These are phyloP conservation scores for Camelina laxa DNA, from an alignment of 345 rosid species.

Conservation along the genomic window DNA sequence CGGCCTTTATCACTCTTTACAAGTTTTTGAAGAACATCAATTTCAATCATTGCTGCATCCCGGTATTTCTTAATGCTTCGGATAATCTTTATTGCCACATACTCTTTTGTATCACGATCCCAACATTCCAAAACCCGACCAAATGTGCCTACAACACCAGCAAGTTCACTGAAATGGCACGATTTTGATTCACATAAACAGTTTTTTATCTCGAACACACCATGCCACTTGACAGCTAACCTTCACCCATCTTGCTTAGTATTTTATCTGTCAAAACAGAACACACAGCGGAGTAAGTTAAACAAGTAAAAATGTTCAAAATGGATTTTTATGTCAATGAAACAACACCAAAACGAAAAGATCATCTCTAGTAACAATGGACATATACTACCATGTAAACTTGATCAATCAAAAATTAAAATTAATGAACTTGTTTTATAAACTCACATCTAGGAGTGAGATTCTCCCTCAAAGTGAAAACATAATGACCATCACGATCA, in stretches of 20 bases:
- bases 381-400: not conserved
- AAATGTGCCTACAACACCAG: slow-evolving; percentile 86
- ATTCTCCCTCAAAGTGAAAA: slow-evolving; percentile 68
- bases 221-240: slow-evolving; percentile 72
- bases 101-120: slow-evolving; percentile 68
- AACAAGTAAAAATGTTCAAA: not conserved
- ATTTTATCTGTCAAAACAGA: slow-evolving; percentile 60
- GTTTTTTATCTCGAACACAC: slow-evolving; percentile 54
- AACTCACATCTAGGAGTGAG: slow-evolving; percentile 78
- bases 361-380: not conserved
- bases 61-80: slow-evolving; percentile 70
- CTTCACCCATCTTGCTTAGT: slow-evolving; percentile 86
- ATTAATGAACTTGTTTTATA: not conserved
- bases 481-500: slow-evolving; percentile 78
- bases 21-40: slow-evolving; percentile 68
- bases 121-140: slow-evolving; percentile 91
- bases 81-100: slow-evolving; percentile 70
- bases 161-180: slow-evolving; percentile 68
- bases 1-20: slow-evolving; percentile 58
- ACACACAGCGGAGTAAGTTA: not conserved
- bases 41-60: slow-evolving; percentile 78
- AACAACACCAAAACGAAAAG: not conserved
- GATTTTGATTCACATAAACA: slow-evolving; percentile 59
- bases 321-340: not conserved
- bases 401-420: slow-evolving; percentile 3